Conservation (phyloP, 2,329 filamentous ascomycete species). For the Colletotrichum acutatum region DNA sequence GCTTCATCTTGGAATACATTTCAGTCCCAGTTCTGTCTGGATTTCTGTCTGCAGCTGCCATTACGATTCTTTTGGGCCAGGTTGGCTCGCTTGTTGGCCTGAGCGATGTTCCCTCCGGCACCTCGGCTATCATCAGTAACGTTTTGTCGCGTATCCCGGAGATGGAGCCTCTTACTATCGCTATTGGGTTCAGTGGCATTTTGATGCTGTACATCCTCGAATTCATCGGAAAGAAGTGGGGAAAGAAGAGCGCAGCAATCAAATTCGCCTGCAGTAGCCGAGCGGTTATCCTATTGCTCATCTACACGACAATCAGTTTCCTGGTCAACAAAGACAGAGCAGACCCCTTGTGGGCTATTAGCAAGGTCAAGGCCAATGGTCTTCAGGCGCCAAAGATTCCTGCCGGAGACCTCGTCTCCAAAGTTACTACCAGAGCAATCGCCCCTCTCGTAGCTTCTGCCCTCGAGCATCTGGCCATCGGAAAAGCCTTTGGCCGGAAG, state of each 20-base stretch:
- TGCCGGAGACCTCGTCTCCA: conserved; percentile 58
- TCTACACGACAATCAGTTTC: conserved; percentile 73
- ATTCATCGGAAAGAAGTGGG: conserved; percentile 68
- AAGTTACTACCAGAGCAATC: conserved; percentile 64
- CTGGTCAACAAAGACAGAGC: conserved; percentile 66
- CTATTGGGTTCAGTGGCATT: conserved; percentile 68
- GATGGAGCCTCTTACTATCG: conserved; percentile 68
- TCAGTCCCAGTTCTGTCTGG: conserved; percentile 72
- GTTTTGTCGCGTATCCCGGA: conserved; percentile 66
- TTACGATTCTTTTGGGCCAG: conserved; percentile 74
- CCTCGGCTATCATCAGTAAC: conserved; percentile 68
- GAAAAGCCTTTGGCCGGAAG: conserved; percentile 69
- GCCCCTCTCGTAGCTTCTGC: conserved; percentile 71
- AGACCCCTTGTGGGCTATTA: conserved; percentile 66
- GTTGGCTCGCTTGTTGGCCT: conserved; percentile 70
- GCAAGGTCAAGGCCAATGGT: conserved; percentile 66
- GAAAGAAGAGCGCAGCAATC: conserved; percentile 65
- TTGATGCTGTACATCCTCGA: conserved; percentile 67
- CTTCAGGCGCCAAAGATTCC: conserved; percentile 63
- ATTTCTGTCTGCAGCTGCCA: conserved; percentile 74
- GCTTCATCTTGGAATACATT: conserved; percentile 74
- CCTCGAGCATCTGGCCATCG: conserved; percentile 73
- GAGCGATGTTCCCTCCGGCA: conserved; percentile 57
- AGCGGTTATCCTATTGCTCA: conserved; percentile 68
- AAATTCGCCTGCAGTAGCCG: conserved; percentile 70